These are phyloP conservation scores for Candida gorgasii DNA, from an alignment of 805 yeast species.

Conservation along the genomic window DNA sequence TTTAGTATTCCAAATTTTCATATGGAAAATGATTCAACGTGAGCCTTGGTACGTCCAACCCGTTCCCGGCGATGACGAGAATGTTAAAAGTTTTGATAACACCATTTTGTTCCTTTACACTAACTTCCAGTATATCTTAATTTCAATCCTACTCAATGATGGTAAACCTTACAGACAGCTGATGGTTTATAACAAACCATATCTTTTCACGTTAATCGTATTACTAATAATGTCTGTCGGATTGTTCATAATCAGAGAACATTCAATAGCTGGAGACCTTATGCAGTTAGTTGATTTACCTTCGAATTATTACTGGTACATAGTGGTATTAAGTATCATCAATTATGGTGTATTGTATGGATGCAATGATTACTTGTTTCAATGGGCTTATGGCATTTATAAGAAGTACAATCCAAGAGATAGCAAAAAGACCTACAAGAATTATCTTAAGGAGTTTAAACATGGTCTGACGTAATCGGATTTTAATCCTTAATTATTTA, in stretches of 20 bases:
- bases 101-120: conserved; percentile 79
- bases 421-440: conserved; percentile 45
- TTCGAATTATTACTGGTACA: conserved; percentile 46
- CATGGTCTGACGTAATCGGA: not conserved
- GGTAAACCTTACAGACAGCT: conserved; percentile 95
- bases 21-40: conserved; percentile 63
- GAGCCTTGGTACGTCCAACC: conserved; percentile 81
- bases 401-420: conserved; percentile 5
- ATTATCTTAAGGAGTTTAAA: conserved; percentile 18
- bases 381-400: conserved; percentile 20
- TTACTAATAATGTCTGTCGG: conserved; percentile 51
- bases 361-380: conserved; percentile 48
- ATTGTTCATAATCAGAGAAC: conserved; percentile 56
- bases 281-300: conserved; percentile 76
- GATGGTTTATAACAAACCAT: conserved; percentile 65
- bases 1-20: conserved; percentile 60
- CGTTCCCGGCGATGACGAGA: conserved; percentile 70
- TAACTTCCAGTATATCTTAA: conserved; percentile 84
- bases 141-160: conserved; percentile 79
- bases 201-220: conserved; percentile 57
- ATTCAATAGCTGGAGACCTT: conserved; percentile 58
- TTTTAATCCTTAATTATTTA: not conserved
- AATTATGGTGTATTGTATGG: conserved; percentile 52
- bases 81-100: conserved; percentile 85
- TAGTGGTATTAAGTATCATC: conserved; percentile 45